phyloP scores from a whole-genome alignment of 306 rosid genomes.

The Pyrus communis region DNA sequence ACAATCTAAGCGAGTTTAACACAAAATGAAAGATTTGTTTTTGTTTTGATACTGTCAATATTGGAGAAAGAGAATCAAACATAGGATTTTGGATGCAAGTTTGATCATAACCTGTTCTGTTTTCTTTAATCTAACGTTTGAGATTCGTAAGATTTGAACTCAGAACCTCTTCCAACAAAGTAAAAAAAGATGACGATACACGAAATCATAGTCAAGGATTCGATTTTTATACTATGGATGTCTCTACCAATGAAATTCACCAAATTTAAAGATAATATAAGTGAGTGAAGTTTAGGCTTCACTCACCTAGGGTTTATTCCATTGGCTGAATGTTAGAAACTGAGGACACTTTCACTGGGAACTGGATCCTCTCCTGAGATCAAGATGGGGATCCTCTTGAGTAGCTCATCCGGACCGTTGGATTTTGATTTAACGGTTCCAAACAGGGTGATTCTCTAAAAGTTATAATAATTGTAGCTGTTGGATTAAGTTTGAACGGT shows the following conservation, averaged over 20 bases:
- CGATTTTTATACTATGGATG: not conserved
- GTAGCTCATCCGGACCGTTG: too few species aligned
- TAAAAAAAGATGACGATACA: not conserved
- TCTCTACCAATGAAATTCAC: not conserved
- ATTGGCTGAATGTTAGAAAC: not conserved
- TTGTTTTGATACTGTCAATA: not conserved
- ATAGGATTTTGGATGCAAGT: not conserved
- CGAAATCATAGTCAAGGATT: not conserved
- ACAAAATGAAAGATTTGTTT: not conserved
- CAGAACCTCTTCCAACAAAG: not conserved
- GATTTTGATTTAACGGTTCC: too few species aligned
- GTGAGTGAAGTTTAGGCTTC: not conserved
- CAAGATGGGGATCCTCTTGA: too few species aligned
- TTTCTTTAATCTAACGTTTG: not conserved
- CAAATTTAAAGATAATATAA: not conserved
- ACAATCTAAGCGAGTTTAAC: not conserved
- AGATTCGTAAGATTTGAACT: not conserved
- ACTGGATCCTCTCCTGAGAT: too few species aligned
- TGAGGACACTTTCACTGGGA: not conserved
- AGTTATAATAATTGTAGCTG: too few species aligned
- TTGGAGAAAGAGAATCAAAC: not conserved
- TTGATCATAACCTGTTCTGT: not conserved
- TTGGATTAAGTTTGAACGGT: too few species aligned
- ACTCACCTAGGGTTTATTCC: not conserved
- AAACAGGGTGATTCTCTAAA: too few species aligned